phyloP scores from a whole-genome alignment of 345 rosid species.

The Euphorbia lathyris region DNA sequence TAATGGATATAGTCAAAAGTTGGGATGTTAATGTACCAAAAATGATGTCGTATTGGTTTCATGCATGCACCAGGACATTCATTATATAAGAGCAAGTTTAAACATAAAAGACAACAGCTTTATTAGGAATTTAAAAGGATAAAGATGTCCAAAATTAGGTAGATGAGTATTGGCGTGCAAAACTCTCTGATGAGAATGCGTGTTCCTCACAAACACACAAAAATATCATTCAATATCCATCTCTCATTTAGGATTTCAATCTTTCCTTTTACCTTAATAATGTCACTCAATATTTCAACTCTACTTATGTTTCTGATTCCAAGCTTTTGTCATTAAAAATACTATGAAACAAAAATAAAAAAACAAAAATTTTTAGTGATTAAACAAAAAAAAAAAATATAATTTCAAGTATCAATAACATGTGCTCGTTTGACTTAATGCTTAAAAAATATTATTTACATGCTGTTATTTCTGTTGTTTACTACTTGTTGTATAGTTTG shows the following conservation, averaged over 20 bases:
- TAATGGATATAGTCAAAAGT: background rate
- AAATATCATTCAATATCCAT: background rate
- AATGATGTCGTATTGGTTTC: background rate
- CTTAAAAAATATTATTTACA: too few species aligned
- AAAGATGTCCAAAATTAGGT: background rate
- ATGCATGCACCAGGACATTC: slow-evolving; percentile 13
- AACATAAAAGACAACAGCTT: background rate
- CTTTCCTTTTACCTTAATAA: background rate
- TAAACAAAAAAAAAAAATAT: too few species aligned
- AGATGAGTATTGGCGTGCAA: slow-evolving; percentile 14
- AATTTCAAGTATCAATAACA: too few species aligned
- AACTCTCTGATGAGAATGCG: slow-evolving; percentile 14
- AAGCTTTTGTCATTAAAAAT: too few species aligned
- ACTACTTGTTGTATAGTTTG: too few species aligned
- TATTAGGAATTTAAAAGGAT: background rate
- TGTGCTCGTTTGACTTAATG: too few species aligned
- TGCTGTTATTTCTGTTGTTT: too few species aligned
- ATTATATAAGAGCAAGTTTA: background rate
- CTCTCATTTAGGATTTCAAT: background rate
- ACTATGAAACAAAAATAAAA: too few species aligned
- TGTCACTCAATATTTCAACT: too few species aligned
- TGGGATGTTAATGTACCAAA: background rate
- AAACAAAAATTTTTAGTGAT: too few species aligned
- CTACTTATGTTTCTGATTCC: too few species aligned
- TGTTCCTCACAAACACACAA: slow-evolving; percentile 6